Evolutionary conservation across 345 rosid species (phyloP), one percentile per base, ranked within the genome.

Genomic region (Sonneratia caseolaris): DNA sequence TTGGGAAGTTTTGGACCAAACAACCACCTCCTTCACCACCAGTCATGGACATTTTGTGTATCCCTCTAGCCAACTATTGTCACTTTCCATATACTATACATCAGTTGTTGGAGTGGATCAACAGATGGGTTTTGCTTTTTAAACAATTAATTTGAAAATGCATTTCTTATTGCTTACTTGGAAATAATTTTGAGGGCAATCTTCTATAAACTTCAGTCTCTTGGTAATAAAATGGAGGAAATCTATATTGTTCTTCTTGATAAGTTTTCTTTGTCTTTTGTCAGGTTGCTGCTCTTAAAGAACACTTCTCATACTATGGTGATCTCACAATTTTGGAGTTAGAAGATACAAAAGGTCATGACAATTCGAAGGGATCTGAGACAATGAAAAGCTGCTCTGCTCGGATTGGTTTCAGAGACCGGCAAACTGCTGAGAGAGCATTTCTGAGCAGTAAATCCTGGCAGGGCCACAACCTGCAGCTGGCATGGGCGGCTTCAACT

Each of bases 341-440:
- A 56, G 93, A 91, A 84, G 93, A 83, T 38, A 59, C 38, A 71
- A 87, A 85, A 73, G 79, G 73, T 16, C 67, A 59, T 53, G 82
- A 78, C 64, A 68, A 66, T 70, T 76, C 38, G 66, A 75, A 82
- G 68, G 81, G 74, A 6, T 76, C 81, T 37, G 85, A 79, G 70
- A 75, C 75, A 38, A 62, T 37, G 37, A 82, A 80, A 68, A 76
- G 73, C 76, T 84, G 77, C 79, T 82, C 87, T 48, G 97, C 83
- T 64, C 76, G 72, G 45, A 66, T 92, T 71, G 86, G 84, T 66
- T 95, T 82, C 73, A 73, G 79, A 71, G 83, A 85, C 51, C 96
- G 91, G 6, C 80, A 59, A 19, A 78, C 96, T 49, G 97, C 97
- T 14, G 97, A 95, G 82, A 87, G 74, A 77, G 99, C 99, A 67